Evolutionary conservation across 2,329 filamentous ascomycete species (phyloP).

Genomic region (Elsinoe arachidis): DNA sequence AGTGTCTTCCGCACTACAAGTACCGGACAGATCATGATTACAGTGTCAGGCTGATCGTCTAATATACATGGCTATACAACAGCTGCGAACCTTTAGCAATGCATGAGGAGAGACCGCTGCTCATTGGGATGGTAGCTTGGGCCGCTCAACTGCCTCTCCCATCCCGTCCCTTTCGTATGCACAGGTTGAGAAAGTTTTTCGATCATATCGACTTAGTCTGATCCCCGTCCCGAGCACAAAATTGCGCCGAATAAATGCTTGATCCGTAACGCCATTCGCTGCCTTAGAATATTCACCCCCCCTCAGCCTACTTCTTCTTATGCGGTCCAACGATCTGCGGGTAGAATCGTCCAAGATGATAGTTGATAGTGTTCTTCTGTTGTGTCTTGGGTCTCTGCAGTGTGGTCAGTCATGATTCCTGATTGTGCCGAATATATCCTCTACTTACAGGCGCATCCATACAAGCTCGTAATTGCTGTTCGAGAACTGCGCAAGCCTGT

Average conservation of each 20-base stretch:
- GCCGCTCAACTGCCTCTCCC: too few relatives aligned
- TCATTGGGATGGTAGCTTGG: too few relatives aligned
- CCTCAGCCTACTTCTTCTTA: slow-evolving; percentile 50
- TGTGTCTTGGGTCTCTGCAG: slow-evolving; percentile 45
- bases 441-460: slow-evolving; percentile 71
- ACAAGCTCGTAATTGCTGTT: slow-evolving; percentile 53
- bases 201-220: too few relatives aligned
- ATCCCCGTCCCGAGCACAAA: neutral
- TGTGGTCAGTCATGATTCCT: slow-evolving; percentile 10
- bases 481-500: slow-evolving; percentile 52
- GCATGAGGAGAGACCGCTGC: too few relatives aligned
- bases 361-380: slow-evolving; percentile 79
- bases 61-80: too few relatives aligned
- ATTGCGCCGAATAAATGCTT: neutral
- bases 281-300: neutral
- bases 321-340: slow-evolving; percentile 62
- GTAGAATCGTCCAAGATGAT: slow-evolving; percentile 73
- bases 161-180: too few relatives aligned
- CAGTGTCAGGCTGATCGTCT: too few relatives aligned
- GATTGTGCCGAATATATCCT: neutral
- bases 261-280: slow-evolving; percentile 2
- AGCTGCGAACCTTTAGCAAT: too few relatives aligned
- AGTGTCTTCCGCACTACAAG: too few relatives aligned
- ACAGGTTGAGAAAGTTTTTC: too few relatives aligned
- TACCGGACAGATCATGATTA: too few relatives aligned